Base-by-base conservation (phyloP, 176 grass and related monocot genomes). In the Juncus effusus region DNA sequence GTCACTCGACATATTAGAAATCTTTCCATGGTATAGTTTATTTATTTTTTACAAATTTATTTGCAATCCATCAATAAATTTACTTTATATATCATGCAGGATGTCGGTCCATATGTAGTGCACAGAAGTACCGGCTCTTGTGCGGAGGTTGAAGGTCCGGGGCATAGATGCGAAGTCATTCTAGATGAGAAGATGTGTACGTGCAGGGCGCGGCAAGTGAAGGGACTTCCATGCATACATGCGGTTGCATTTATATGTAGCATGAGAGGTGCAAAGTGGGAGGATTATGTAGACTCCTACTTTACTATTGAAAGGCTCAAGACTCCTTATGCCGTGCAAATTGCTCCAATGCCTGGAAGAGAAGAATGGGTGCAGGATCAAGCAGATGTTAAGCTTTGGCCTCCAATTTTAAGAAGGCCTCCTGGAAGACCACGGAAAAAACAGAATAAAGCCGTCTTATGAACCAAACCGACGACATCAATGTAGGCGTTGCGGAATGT, bases 111-210 rank as follows among this genome's bases (percentile, higher is more conserved):
- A 42, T 73, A 42, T 59, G 35, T 36, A 13, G 52, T 73, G 28
- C 5, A 40, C 16, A 73, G 9, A 59, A 73, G 69, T 50, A 42
- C 12, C 10, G 28, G 56, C 8, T n/a, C 4, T 1, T 12, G 0
- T 3, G 53, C 3, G 10, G 54, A 73, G 42, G 54, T 61, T 13
- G 51, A 36, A 55, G 11, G 50, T 38, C 6, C 10, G 4, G 47
- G 13, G 8, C 16, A 54, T 3, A 6, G 7, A 7, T 57, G 54
- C 28, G 69, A 57, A 10, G 16, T 57, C 13, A 58, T 38, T 5
- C 40, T 73, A 58, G 69, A 73, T 73, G 51, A 73, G 15, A 59
- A 42, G 40, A 73, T 8, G 59, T 73, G 12, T 7, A 39, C 51
- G 8, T 73, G 49, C 15, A 54, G 53, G 51, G 13, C 4, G 3